A percentile compares a stretch with the other conserved stretches of the same genome.
phyloP scores from a whole-genome alignment of 225 moss, liverwort and hornwort genomes.

The Marchantia polymorpha region DNA sequence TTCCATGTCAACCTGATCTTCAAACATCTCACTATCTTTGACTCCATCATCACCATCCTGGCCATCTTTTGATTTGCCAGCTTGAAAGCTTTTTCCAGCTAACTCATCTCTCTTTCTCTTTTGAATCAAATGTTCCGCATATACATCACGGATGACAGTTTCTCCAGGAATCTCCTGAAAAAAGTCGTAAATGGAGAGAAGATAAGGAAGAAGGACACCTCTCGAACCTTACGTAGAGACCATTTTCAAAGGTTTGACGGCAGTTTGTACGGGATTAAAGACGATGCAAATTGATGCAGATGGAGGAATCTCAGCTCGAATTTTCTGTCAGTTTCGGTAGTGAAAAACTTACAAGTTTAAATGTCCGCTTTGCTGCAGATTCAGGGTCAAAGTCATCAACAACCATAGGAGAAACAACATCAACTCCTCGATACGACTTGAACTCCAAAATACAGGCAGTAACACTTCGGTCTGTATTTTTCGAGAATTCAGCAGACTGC shows the following conservation, averaged over 20 bases:
- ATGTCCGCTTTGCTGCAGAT: constrained; percentile 24
- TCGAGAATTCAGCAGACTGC: constrained; percentile 16
- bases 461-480: neutral
- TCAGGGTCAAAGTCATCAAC: constrained; percentile 6
- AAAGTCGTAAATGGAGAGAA: neutral
- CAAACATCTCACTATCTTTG: constrained; percentile 43
- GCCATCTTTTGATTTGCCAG: constrained; percentile 30
- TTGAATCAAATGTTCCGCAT: constrained; percentile 5
- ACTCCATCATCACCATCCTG: constrained; percentile 38
- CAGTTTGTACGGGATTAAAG: too few species aligned
- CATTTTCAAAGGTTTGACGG: neutral
- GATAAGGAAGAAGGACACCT: neutral
- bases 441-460: constrained; percentile 42
- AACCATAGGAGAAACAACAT: neutral
- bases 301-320: neutral
- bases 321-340: neutral
- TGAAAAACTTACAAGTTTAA: constrained; percentile 40
- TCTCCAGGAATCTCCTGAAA: constrained; percentile 29
- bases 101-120: constrained; percentile 36
- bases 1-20: constrained; percentile 43
- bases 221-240: neutral
- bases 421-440: constrained; percentile 34
- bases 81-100: neutral
- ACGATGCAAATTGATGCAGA: neutral
- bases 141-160: neutral